These are phyloP conservation scores for Penicillium antarcticum DNA, from an alignment of 495 filamentous ascomycete genomes.

Conservation along the genomic window DNA sequence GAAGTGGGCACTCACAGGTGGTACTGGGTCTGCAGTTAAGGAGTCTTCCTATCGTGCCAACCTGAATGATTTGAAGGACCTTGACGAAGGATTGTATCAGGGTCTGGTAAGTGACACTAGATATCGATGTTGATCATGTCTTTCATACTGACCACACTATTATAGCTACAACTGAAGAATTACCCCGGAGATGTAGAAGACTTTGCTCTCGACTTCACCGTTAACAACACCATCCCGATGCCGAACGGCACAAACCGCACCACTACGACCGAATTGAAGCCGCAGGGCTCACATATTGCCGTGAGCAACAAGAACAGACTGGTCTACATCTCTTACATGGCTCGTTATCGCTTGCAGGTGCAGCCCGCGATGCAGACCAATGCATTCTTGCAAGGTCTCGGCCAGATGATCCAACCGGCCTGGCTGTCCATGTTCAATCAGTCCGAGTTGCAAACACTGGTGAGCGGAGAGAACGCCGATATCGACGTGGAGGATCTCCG, in stretches of 20 bases:
- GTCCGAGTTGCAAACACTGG: constrained; percentile 83
- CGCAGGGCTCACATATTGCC: constrained; percentile 67
- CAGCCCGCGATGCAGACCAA: constrained; percentile 77
- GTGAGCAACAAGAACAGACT: constrained; percentile 91
- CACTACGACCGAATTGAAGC: constrained; percentile 70
- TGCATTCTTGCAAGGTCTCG: constrained; percentile 82
- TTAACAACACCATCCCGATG: constrained; percentile 70
- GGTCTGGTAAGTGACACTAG: constrained; percentile 59
- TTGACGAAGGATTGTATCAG: constrained; percentile 91
- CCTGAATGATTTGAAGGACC: constrained; percentile 87
- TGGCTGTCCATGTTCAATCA: constrained; percentile 99
- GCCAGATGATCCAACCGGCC: constrained; percentile 80
- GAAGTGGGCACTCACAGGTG: constrained; percentile 83
- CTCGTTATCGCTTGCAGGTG: constrained; percentile 75
- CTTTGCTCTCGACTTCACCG: constrained; percentile 84
- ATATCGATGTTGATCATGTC: not conserved
- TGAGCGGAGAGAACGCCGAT: constrained; percentile 78
- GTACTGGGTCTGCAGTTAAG: constrained; percentile 52
- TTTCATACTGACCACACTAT: constrained; percentile 4
- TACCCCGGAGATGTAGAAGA: constrained; percentile 76
- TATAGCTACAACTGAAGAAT: constrained; percentile 76
- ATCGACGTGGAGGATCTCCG: constrained; percentile 87
- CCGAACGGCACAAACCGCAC: constrained; percentile 41
- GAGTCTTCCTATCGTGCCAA: constrained; percentile 79
- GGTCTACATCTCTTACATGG: constrained; percentile 91